Conservation (phyloP, 345 rosid genomes). For the Rhodamnia rubescens region DNA sequence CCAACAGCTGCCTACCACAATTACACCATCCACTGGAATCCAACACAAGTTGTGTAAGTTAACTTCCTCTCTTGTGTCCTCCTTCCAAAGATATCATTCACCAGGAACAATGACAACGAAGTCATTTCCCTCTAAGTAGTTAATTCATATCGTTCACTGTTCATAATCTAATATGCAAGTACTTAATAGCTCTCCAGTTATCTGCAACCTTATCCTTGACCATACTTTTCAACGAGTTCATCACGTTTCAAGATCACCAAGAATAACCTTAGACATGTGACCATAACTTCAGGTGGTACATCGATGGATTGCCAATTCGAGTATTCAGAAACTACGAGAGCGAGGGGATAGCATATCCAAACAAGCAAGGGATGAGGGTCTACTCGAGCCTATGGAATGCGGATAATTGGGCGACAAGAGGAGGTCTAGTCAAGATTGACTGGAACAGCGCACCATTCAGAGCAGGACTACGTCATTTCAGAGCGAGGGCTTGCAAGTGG, state of each 20-base stretch:
- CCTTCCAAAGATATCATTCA: not conserved
- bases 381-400: constrained; percentile 68
- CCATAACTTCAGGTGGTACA: constrained; percentile 14
- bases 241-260: not conserved
- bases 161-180: not conserved
- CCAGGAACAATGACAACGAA: not conserved
- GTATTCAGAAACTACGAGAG: constrained; percentile 23
- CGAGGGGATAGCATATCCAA: constrained; percentile 47
- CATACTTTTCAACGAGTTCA: not conserved
- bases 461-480: constrained; percentile 35
- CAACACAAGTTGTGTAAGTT: constrained; percentile 16
- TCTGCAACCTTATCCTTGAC: not conserved
- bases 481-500: constrained; percentile 59
- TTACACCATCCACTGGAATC: constrained; percentile 45
- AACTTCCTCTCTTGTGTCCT: not conserved
- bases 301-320: constrained; percentile 17
- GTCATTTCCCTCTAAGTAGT: not conserved
- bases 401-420: constrained; percentile 70
- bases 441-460: constrained; percentile 48
- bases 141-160: not conserved
- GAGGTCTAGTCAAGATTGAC: constrained; percentile 54
- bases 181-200: not conserved
- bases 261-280: not conserved
- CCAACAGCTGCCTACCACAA: constrained; percentile 56
- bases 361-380: constrained; percentile 63